Evolutionary conservation across 768 basidiomycete genomes (phyloP).

Genomic region (Tylopilus sp.): DNA sequence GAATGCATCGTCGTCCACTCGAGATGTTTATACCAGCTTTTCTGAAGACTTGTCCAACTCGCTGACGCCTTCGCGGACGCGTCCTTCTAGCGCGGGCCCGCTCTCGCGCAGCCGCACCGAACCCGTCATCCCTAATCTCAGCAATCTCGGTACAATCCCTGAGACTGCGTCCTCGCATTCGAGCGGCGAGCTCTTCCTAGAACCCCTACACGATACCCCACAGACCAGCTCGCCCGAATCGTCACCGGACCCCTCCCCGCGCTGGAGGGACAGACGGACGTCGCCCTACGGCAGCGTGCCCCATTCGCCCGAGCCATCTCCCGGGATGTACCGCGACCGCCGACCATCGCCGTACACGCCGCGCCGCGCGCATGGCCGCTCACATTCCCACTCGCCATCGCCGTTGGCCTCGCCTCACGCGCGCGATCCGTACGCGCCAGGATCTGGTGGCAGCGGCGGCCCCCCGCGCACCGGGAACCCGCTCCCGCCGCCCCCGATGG

Average conservation of each 20-base stretch:
- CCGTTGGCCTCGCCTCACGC: conserved; percentile 12
- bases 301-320: conserved; percentile 27
- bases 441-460: neutral
- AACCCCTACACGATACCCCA: conserved; percentile 19
- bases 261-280: conserved; percentile 21
- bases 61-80: conserved; percentile 16
- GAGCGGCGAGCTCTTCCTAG: conserved; percentile 27
- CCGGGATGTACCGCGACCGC: conserved; percentile 24
- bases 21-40: conserved; percentile 21
- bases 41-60: conserved; percentile 26
- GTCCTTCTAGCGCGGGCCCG: conserved; percentile 5
- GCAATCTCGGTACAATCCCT: conserved; percentile 27
- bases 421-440: conserved; percentile 14
- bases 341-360: conserved; percentile 21
- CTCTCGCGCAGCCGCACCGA: conserved; percentile 31
- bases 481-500: conserved; percentile 29
- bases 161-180: conserved; percentile 20
- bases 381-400: conserved; percentile 10
- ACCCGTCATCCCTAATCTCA: conserved; percentile 22
- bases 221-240: conserved; percentile 15
- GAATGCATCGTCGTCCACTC: conserved; percentile 12
- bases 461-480: conserved; percentile 20
- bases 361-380: conserved; percentile 5
- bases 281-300: conserved; percentile 18
- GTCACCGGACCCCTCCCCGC: conserved; percentile 29